Base-by-base conservation (phyloP, 306 rosid species). In the Astragalus membranaceus region DNA sequence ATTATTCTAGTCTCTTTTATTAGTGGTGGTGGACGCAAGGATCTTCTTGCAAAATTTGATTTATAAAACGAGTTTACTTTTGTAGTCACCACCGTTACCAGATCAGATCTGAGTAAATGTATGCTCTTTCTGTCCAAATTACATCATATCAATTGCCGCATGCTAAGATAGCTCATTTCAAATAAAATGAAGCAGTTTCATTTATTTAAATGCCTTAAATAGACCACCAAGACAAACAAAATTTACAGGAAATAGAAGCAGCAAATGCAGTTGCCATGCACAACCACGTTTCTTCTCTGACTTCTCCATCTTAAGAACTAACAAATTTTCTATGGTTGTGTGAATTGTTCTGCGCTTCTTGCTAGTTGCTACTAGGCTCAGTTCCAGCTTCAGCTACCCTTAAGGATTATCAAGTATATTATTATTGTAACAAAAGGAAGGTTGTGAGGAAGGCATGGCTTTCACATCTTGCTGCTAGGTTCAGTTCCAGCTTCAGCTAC, bases 391-490 rank as follows among this genome's bases (percentile, higher is more conserved):
- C 65, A 78, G 69, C 75, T 64, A 14, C 61, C 75, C 75, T 78
- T 70, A 64, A 73, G 30, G 30, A 26, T 26, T 26, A 3, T 26
- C 30, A 26, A 2, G 30, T 26, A 3, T 4, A 54, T 66, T n/a
- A n/a, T n/a, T n/a, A 29, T 35, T 30, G 50, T 51, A 52, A 73
- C 55, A 74, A 16, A 69, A 43, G 51, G 17, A 69, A 43, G 58
- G 17, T 20, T 30, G 43, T 0, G 62, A 59, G 51, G 47, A 56
- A 69, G 77, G 23, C 42, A 35, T 37, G 53, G 37, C 44, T 51
- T 64, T 82, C 83, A 78, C 35, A 82, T 70, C 59, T 59, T 67
- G 73, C 44, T 62, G 44, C 36, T 72, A 3, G 73, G 55, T 73
- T 61, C 54, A 1, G 74, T 55, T 52, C 55, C 79, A 49, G 58